Evolutionary conservation across 371 early-diverging fungal species (phyloP), one percentile per base, ranked within the genome.

Genomic region (Rhizopus arrhizus): DNA sequence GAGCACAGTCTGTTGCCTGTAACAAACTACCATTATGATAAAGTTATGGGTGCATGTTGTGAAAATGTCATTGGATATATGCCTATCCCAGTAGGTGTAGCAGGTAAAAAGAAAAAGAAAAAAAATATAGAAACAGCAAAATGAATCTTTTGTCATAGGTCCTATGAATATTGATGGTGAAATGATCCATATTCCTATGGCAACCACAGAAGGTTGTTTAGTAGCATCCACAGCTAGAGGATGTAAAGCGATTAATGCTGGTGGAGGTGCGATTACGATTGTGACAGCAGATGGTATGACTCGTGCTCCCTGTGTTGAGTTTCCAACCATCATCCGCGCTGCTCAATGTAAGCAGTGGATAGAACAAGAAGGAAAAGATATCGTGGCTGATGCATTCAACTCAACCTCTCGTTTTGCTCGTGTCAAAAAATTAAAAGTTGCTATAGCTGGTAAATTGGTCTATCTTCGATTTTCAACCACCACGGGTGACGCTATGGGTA

Each of bases 401-500:
- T 87, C 92, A 2, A 96, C 96, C 2, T 87, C 89, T 12, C 85
- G 95, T 42, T 96, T 95, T 70, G 96, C 94, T 22, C 85, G 89
- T 66, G 83, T 96, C 42, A 85, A 82, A 34, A 78, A 78, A 56
- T 76, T 96, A 56, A 95, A 96, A 81, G 81, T 91, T 12, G 87
- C 91, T 5, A 52, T 96, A n/a, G 94, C 94, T 7, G 96, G 96
- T 28, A 80, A 87, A 33, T 66, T 93, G 47, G 77, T 91, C 4
- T 96, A 80, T 56, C 84, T 95, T 53, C 88, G 97, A 15, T 96
- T 96, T 76, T 73, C 87, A 5, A 95, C 97, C 0, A 84, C 88
- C 1, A 96, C 98, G 0, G 98, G 98, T 41, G 98, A 97, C 70
- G 98, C 98, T 3, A 97, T 97, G 98, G 98, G 98, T 16, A 97